phyloP scores from a whole-genome alignment of 1,284 basidiomycete species.

The Stereum hirsutum region DNA sequence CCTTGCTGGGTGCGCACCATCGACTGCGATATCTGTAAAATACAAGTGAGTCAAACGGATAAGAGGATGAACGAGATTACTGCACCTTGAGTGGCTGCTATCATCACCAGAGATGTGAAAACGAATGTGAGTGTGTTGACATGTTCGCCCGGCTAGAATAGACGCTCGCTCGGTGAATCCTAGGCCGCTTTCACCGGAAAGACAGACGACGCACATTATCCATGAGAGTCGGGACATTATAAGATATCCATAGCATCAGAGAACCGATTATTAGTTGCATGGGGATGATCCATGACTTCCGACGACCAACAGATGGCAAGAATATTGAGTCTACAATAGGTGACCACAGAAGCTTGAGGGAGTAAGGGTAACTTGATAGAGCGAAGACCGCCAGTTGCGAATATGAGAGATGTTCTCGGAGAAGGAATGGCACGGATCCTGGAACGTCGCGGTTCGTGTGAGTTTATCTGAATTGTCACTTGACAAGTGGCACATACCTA shows the following conservation, averaged over 20 bases:
- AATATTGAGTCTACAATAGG: conserved; percentile 95
- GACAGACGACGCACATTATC: conserved; percentile 55
- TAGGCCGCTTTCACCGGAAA: conserved; percentile 4
- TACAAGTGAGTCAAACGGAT: conserved; percentile 9
- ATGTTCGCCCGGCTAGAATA: conserved; percentile 68
- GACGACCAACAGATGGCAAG: conserved; percentile 72
- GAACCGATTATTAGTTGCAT: conserved; percentile 90
- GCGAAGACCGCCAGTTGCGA: conserved; percentile 95
- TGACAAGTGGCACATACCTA: conserved; percentile 36
- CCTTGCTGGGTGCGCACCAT: conserved; percentile 43
- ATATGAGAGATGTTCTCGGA: conserved; percentile 92
- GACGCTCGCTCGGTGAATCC: conserved; percentile 6
- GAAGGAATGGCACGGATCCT: conserved; percentile 96
- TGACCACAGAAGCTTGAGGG: conserved; percentile 95
- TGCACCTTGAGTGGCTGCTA: conserved; percentile 94
- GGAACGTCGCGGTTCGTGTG: not conserved
- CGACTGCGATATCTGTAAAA: conserved; percentile 85
- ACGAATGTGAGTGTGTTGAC: conserved; percentile 76
- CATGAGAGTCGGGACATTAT: conserved; percentile 74
- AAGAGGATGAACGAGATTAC: not conserved
- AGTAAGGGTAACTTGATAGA: conserved; percentile 94
- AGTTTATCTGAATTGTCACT: conserved; percentile 1
- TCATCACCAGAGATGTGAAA: conserved; percentile 88
- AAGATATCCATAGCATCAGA: conserved; percentile 83
- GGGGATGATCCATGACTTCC: conserved; percentile 98